Conservation (phyloP, 495 filamentous ascomycete genomes). For the Haplographium delicatum region DNA sequence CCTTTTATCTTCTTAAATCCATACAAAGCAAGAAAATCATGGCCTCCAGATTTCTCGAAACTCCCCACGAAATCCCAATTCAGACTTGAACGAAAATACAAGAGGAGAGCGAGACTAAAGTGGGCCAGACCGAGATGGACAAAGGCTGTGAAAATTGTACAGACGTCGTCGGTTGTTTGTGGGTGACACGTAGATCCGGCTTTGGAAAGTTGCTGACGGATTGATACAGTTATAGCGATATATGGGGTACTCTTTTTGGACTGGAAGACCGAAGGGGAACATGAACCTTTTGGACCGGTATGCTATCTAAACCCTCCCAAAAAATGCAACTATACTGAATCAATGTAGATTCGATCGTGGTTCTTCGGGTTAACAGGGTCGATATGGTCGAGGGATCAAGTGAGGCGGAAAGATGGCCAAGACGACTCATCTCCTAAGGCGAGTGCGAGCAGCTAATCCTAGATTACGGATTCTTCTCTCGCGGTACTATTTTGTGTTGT, state of each 20-base stretch:
- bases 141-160: slow-evolving; percentile 63
- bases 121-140: slow-evolving; percentile 69
- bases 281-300: slow-evolving; percentile 58
- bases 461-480: background rate
- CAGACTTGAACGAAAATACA: slow-evolving; percentile 71
- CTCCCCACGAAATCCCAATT: slow-evolving; percentile 81
- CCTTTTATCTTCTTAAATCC: slow-evolving; percentile 35
- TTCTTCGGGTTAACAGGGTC: slow-evolving; percentile 29
- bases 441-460: slow-evolving; percentile 15
- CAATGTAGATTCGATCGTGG: slow-evolving; percentile 27
- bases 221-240: slow-evolving; percentile 53
- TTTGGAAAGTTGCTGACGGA: slow-evolving; percentile 9
- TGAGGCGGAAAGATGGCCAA: slow-evolving; percentile 17
- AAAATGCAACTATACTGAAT: background rate
- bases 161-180: slow-evolving; percentile 65
- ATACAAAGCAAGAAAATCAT: slow-evolving; percentile 77
- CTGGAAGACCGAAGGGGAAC: slow-evolving; percentile 46
- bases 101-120: slow-evolving; percentile 63
- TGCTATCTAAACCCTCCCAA: background rate
- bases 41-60: slow-evolving; percentile 88
- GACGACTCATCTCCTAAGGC: slow-evolving; percentile 21
- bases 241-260: slow-evolving; percentile 78
- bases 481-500: background rate
- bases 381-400: slow-evolving; percentile 26
- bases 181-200: slow-evolving; percentile 25